Percentiles rank a stretch among this genome's conserved stretches.
Conservation (phyloP, 2,329 filamentous ascomycete species). For the Pyrenophora teres region DNA sequence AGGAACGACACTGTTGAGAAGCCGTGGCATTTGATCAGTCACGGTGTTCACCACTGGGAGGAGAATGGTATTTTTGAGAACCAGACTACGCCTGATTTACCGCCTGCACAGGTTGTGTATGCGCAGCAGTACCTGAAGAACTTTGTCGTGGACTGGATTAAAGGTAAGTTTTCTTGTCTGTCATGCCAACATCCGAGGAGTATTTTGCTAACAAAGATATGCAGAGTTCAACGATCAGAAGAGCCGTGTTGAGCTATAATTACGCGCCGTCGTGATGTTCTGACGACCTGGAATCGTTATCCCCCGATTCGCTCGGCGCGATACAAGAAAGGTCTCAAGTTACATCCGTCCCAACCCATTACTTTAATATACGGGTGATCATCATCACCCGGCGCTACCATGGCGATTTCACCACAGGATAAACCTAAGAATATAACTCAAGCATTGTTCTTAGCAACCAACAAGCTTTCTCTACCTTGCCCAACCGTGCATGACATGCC, state of each 20-base stretch:
- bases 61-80: conserved; percentile 70
- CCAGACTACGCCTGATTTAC: conserved; percentile 62
- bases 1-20: conserved; percentile 66
- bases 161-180: conserved; percentile 39
- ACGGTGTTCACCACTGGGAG: conserved; percentile 83
- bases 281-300: not conserved
- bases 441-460: no score
- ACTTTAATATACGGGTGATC: no score
- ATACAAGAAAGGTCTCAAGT: no score
- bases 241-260: not conserved
- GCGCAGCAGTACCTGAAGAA: conserved; percentile 63
- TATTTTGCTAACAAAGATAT: not conserved
- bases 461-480: no score
- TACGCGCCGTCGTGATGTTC: not conserved
- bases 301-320: no score
- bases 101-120: conserved; percentile 62
- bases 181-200: no score
- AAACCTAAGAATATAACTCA: no score
- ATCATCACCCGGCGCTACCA: no score
- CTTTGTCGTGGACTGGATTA: conserved; percentile 71
- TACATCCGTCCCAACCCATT: no score
- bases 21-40: conserved; percentile 73
- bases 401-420: no score
- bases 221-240: conserved; percentile 8
- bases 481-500: no score